These are phyloP conservation scores for Xylaria sp. DNA, from an alignment of 2,329 filamentous ascomycete genomes.

Conservation along the genomic window DNA sequence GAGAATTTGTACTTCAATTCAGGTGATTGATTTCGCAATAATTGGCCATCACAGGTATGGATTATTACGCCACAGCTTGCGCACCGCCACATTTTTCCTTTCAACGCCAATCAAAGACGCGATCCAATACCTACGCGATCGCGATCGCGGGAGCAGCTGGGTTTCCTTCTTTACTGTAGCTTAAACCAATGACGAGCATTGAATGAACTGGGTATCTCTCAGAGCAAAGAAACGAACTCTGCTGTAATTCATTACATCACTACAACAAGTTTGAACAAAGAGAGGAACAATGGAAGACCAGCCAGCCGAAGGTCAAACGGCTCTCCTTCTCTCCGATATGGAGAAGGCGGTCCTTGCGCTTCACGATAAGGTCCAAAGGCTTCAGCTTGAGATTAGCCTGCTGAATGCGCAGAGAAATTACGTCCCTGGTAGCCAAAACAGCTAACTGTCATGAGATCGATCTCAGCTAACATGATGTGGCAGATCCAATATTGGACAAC, in stretches of 20 bases:
- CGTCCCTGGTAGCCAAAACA: conserved; percentile 31
- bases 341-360: conserved; percentile 64
- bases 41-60: no score
- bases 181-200: no score
- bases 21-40: no score
- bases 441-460: neutral
- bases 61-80: neutral
- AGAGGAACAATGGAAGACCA: conserved; percentile 26
- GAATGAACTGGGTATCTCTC: neutral
- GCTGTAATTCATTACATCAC: neutral
- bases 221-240: neutral
- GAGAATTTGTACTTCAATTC: no score
- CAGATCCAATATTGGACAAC: conserved; percentile 34
- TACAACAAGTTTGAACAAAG: neutral
- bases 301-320: conserved; percentile 27
- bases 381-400: conserved; percentile 67
- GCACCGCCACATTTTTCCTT: neutral
- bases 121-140: neutral
- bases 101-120: neutral
- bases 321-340: conserved; percentile 56
- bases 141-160: no score
- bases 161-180: no score
- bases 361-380: conserved; percentile 65
- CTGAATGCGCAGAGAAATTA: conserved; percentile 46
- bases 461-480: conserved; percentile 34